phyloP scores from a whole-genome alignment of 2,329 filamentous ascomycete genomes.

The Ophiosphaerella narmari region DNA sequence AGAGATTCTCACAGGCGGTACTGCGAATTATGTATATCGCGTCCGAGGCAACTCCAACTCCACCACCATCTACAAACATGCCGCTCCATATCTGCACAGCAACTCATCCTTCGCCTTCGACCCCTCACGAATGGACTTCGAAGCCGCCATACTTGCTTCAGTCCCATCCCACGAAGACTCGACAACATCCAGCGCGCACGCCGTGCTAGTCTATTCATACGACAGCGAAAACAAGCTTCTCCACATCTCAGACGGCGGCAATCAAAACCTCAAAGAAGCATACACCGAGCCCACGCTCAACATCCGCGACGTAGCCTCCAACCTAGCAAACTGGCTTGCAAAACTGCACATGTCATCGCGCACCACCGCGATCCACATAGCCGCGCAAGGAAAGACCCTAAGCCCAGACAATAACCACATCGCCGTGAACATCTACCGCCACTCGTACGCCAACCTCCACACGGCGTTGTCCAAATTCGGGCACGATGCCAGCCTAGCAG shows the following conservation, averaged over 20 bases:
- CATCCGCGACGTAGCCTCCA: constrained; percentile 23
- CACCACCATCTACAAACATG: constrained; percentile 42
- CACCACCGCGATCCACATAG: not conserved
- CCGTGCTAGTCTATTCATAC: constrained; percentile 28
- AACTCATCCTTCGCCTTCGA: constrained; percentile 32
- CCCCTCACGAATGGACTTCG: constrained; percentile 41
- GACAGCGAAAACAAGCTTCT: constrained; percentile 33
- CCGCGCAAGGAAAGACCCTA: not conserved
- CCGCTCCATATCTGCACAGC: constrained; percentile 34
- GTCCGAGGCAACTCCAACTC: constrained; percentile 14
- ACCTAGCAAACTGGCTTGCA: constrained; percentile 41
- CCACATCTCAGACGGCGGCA: constrained; percentile 37
- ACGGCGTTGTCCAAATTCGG: constrained; percentile 25
- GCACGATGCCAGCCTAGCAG: constrained; percentile 28
- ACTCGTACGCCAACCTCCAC: constrained; percentile 36
- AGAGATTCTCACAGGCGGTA: constrained; percentile 36
- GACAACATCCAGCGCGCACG: constrained; percentile 17
- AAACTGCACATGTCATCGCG: constrained; percentile 26
- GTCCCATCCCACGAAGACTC: constrained; percentile 9
- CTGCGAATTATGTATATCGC: constrained; percentile 45
- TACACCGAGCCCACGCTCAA: constrained; percentile 28
- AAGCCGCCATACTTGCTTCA: constrained; percentile 29
- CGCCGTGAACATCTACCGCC: constrained; percentile 33
- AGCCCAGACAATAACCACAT: constrained; percentile 30
- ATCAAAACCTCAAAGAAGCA: constrained; percentile 36